Conservation (phyloP, 176 grass and related monocot genomes). For the Thalia dealbata region DNA sequence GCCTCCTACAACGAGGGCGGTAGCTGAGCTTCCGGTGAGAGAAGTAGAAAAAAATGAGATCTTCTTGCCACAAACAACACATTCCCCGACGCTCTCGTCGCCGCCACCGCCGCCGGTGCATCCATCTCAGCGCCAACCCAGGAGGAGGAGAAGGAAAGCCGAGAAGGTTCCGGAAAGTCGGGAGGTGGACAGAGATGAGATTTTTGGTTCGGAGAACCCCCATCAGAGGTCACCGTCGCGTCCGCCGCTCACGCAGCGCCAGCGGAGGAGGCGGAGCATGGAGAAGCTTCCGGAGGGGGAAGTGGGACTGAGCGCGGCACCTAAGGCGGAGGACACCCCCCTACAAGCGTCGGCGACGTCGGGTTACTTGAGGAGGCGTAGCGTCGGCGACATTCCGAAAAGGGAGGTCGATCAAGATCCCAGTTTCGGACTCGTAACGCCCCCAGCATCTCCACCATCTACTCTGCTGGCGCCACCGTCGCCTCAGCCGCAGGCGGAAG, state of each 20-base stretch:
- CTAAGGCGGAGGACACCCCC: not conserved
- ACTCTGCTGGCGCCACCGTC: constrained; percentile 26
- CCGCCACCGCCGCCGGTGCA: not conserved
- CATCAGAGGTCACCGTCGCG: not conserved
- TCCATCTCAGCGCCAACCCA: not conserved
- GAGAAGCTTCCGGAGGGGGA: not conserved
- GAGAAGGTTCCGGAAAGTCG: not conserved
- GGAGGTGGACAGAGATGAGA: not conserved
- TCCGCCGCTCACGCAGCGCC: not conserved
- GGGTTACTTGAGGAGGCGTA: constrained; percentile 16
- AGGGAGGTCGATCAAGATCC: not conserved
- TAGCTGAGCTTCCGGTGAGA: not conserved
- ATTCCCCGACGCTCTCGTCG: not conserved
- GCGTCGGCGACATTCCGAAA: constrained; percentile 19
- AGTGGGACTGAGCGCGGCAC: not conserved
- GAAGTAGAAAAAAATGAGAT: not conserved
- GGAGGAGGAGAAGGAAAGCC: not conserved
- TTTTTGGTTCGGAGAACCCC: not conserved
- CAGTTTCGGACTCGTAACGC: constrained; percentile 20
- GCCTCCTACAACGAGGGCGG: not conserved
- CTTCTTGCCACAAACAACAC: not conserved
- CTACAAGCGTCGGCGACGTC: not conserved
- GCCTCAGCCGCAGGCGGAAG: not conserved
- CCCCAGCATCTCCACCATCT: constrained; percentile 14
- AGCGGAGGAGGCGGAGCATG: not conserved